Base-by-base conservation (phyloP, 257 asterid species). In the Lavandula angustifolia region DNA sequence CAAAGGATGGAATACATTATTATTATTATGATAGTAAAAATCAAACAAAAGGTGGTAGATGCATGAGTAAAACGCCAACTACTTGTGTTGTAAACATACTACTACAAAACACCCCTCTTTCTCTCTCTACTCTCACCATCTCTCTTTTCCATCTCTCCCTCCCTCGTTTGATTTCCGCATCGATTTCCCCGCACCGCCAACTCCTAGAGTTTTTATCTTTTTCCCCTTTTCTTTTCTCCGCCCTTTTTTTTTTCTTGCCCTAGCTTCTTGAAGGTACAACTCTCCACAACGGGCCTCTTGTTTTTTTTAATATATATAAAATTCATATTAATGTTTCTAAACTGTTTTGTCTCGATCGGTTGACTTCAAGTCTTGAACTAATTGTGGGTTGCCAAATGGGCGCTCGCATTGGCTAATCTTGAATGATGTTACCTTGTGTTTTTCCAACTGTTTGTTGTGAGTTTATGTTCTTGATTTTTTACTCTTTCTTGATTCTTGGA, bases 1-100 rank as follows among this genome's bases (percentile, higher is more conserved):
- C 27, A 22, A 22, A n/a, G n/a, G n/a, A n/a, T n/a, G n/a, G n/a
- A n/a, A n/a, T n/a, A n/a, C n/a, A n/a, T n/a, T n/a, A n/a, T n/a
- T n/a, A n/a, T n/a, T 40, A 65, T 67, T 66, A 62, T 71, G 68
- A 68, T 52, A 63, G 78, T 67, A 50, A 69, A 73, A 69, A 69
- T 46, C 73, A 82, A 82, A 82, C 76, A 87, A 89, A 89, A 89
- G 96, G 95, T 87, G 95, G 96, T 89, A 89, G 95, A 89, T 89
- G 96, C 88, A 89, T 84, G 96, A 84, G 87, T 85, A 78, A 86
- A 80, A 85, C 78, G 54, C 67, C 95, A 78, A 78, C 91, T 77
- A 72, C 89, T 76, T 54, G 73, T 35, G 46, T 48, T 37, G 29
- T 57, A 44, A 22, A 22, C 27, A 22, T 64, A 68, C 62, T 64